A percentile compares a stretch with the other conserved stretches of the same genome.
These are phyloP conservation scores for Tulasnella sp. DNA, from an alignment of 768 basidiomycete species.

Conservation along the genomic window DNA sequence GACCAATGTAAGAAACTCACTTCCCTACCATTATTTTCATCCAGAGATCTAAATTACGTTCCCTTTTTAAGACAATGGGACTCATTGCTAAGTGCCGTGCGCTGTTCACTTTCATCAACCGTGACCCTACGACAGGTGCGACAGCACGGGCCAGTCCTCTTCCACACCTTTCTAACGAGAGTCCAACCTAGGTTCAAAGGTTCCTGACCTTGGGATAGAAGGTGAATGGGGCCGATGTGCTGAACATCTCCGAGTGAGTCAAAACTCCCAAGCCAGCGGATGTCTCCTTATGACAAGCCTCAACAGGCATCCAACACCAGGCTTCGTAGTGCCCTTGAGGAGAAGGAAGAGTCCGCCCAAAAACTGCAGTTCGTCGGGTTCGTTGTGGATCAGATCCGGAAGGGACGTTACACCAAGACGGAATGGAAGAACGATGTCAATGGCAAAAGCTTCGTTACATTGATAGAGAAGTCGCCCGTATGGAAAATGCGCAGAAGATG, in stretches of 20 bases:
- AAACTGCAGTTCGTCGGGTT: background rate
- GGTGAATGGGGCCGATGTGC: background rate
- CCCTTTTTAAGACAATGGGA: background rate
- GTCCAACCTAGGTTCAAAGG: background rate
- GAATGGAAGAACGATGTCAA: background rate
- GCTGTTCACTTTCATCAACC: background rate
- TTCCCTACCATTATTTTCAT: rapidly evolving
- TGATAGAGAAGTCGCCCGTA: background rate
- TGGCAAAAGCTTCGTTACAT: background rate
- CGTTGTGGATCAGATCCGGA: background rate
- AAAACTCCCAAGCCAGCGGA: background rate
- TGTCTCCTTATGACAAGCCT: background rate
- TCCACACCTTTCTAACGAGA: background rate
- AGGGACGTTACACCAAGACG: background rate
- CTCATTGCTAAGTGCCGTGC: background rate
- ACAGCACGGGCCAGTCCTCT: background rate
- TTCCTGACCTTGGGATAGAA: background rate
- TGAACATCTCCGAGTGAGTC: background rate
- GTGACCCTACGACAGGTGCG: background rate
- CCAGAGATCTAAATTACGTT: background rate
- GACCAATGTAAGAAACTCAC: background rate
- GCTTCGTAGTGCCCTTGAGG: background rate
- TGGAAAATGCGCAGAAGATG: background rate
- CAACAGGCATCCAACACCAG: background rate
- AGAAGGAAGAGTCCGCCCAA: background rate